phyloP scores from a whole-genome alignment of 2,329 filamentous ascomycete species.

The Pestalotiopsis sp. region DNA sequence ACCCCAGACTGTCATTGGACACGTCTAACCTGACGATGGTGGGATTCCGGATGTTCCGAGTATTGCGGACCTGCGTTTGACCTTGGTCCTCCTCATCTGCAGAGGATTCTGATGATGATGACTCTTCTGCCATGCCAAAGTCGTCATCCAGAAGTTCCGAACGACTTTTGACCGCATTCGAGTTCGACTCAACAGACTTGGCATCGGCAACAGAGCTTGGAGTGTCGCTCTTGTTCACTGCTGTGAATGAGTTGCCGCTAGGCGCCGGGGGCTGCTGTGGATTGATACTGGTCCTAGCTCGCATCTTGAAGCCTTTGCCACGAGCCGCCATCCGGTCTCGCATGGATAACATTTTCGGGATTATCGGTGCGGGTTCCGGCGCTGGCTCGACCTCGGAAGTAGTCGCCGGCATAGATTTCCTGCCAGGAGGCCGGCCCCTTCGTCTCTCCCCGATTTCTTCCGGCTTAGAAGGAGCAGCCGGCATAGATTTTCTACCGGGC shows the following conservation, averaged over 20 bases:
- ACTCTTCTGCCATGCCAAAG: neutral
- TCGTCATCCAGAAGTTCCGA: conserved; percentile 2
- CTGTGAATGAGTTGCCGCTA: conserved; percentile 26
- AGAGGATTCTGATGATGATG: neutral
- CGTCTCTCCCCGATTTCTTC: conserved; percentile 19
- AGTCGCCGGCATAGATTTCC: conserved; percentile 10
- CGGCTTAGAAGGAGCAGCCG: neutral
- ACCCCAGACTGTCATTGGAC: conserved; percentile 13
- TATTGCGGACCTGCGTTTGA: neutral
- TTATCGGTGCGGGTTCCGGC: neutral
- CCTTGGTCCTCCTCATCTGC: neutral
- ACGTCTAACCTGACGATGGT: conserved; percentile 36
- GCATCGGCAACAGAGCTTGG: neutral
- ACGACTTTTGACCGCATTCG: neutral
- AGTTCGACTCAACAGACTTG: too few species aligned
- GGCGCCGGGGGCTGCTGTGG: neutral
- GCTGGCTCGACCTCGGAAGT: conserved; percentile 8
- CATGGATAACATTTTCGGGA: conserved; percentile 51
- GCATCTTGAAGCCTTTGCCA: conserved; percentile 58
- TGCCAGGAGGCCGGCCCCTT: conserved; percentile 37
- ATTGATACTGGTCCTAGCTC: conserved; percentile 16
- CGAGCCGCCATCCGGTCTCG: conserved; percentile 57
- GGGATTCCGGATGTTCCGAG: conserved; percentile 15
- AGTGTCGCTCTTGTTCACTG: neutral
- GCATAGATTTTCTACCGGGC: conserved; percentile 20